These are phyloP conservation scores for Trichomonascaceae sp. DNA, from an alignment of 1,139 yeast species.

Conservation along the genomic window DNA sequence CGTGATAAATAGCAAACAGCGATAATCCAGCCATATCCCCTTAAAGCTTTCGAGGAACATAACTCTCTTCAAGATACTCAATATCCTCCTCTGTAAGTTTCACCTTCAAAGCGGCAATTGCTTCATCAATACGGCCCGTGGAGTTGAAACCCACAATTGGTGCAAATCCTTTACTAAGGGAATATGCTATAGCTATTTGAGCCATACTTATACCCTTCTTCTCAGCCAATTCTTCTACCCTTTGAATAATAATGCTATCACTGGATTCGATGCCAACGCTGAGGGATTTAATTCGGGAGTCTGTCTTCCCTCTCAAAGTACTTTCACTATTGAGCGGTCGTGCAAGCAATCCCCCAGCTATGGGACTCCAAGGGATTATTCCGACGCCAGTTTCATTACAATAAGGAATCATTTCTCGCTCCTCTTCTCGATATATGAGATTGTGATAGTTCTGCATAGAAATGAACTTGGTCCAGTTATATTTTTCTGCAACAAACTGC, in stretches of 20 bases:
- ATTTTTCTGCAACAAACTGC: slow-evolving; percentile 46
- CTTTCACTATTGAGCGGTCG: slow-evolving; percentile 30
- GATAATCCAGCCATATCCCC: not conserved
- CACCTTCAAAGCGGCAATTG: slow-evolving; percentile 40
- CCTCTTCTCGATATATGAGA: slow-evolving; percentile 53
- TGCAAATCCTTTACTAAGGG: slow-evolving; percentile 41
- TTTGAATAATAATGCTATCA: slow-evolving; percentile 35
- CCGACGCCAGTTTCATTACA: slow-evolving; percentile 46
- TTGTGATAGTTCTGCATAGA: slow-evolving; percentile 57
- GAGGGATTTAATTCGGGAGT: slow-evolving; percentile 20
- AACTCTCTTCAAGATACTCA: slow-evolving; percentile 46
- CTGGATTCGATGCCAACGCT: slow-evolving; percentile 3
- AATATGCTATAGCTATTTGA: slow-evolving; percentile 50
- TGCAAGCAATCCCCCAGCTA: slow-evolving; percentile 44
- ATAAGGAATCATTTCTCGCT: slow-evolving; percentile 52
- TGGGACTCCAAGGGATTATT: slow-evolving; percentile 48
- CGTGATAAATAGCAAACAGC: not conserved
- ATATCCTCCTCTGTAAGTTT: slow-evolving; percentile 43
- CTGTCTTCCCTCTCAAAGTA: slow-evolving; percentile 7
- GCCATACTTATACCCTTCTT: slow-evolving; percentile 47
- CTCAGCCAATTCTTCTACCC: slow-evolving; percentile 50
- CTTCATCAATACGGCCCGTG: slow-evolving; percentile 48
- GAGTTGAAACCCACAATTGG: slow-evolving; percentile 55
- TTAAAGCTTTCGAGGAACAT: slow-evolving; percentile 29
- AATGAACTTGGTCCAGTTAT: slow-evolving; percentile 50